phyloP scores from a whole-genome alignment of 2,329 filamentous ascomycete species.

The Colletotrichum salicis region DNA sequence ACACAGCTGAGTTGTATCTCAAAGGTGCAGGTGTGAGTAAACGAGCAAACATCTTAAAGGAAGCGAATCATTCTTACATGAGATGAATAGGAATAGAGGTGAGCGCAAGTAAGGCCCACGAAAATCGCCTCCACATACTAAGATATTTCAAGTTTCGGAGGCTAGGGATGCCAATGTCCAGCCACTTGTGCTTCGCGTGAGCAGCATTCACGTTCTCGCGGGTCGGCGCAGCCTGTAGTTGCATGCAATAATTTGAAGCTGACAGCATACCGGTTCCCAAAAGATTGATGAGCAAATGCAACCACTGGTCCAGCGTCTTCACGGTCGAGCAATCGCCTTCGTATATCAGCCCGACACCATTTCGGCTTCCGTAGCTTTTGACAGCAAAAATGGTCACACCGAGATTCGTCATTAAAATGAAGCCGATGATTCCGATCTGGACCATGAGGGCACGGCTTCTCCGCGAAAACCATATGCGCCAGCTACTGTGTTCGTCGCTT shows the following conservation, averaged over 20 bases:
- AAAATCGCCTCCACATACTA: background rate
- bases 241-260: conserved; percentile 47
- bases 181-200: conserved; percentile 52
- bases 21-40: background rate
- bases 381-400: conserved; percentile 39
- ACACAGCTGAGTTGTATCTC: conserved; percentile 19
- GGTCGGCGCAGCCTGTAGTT: conserved; percentile 44
- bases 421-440: conserved; percentile 40
- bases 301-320: conserved; percentile 29
- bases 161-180: conserved; percentile 55
- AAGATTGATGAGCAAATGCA: conserved; percentile 46
- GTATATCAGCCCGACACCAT: conserved; percentile 41
- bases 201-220: conserved; percentile 46
- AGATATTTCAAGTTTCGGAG: background rate
- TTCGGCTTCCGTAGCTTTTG: conserved; percentile 29
- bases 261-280: conserved; percentile 43
- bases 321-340: conserved; percentile 41
- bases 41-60: background rate
- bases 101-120: conserved; percentile 6
- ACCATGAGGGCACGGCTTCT: conserved; percentile 38
- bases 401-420: conserved; percentile 39
- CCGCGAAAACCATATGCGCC: conserved; percentile 37
- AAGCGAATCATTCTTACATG: background rate
- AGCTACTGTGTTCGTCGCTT: conserved; percentile 31
- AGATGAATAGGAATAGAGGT: conserved; percentile 15